Conservation (phyloP, 345 rosid species). For the Schrenkiella parvula region DNA sequence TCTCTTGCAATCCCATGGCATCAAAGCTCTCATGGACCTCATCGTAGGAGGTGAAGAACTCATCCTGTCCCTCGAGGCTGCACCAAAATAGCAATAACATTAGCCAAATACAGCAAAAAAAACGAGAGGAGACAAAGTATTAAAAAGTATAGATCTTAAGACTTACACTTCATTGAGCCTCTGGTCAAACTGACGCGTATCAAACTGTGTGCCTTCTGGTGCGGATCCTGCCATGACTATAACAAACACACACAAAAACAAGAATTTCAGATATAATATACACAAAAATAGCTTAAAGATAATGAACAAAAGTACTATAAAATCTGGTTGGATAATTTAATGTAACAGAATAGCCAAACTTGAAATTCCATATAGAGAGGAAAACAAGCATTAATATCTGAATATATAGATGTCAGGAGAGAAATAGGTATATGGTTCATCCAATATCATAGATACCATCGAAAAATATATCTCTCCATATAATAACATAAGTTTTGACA, state of each 20-base stretch:
- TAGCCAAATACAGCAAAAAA: neutral
- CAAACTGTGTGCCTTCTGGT: slow-evolving; percentile 41
- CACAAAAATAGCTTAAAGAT: neutral
- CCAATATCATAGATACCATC: slow-evolving; percentile 28
- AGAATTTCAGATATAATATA: neutral
- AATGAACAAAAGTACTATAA: neutral
- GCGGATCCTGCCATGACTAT: slow-evolving; percentile 45
- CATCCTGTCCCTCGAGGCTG: slow-evolving; percentile 41
- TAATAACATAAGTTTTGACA: neutral
- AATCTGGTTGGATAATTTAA: neutral
- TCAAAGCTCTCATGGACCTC: slow-evolving; percentile 51
- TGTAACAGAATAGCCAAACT: slow-evolving; percentile 36
- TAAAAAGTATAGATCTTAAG: neutral
- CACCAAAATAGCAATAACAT: neutral
- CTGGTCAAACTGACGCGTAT: slow-evolving; percentile 39
- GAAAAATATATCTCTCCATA: neutral
- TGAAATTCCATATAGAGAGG: slow-evolving; percentile 18
- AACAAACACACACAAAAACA: neutral
- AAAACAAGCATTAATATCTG: slow-evolving; percentile 36
- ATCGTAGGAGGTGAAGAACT: slow-evolving; percentile 40
- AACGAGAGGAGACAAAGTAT: neutral
- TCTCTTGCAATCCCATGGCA: slow-evolving; percentile 45
- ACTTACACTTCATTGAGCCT: slow-evolving; percentile 43
- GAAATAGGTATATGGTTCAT: slow-evolving; percentile 12
- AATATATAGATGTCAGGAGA: slow-evolving; percentile 18